These are phyloP conservation scores for Fusarium buharicum DNA, from an alignment of 2,329 filamentous ascomycete genomes.

Conservation along the genomic window DNA sequence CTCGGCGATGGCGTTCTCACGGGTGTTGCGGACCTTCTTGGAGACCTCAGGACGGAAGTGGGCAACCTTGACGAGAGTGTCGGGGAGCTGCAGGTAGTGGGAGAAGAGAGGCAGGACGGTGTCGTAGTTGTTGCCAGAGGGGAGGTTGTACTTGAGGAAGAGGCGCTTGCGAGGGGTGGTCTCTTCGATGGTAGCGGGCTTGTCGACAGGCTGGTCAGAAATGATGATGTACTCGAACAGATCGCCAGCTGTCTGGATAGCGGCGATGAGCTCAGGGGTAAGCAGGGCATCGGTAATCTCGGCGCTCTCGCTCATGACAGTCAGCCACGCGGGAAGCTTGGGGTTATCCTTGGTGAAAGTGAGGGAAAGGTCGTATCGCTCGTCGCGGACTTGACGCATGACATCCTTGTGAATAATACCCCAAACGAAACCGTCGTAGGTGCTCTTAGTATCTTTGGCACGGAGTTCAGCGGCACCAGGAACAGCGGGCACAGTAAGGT, in stretches of 20 bases:
- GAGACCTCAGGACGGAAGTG: slow-evolving; percentile 92
- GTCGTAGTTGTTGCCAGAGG: slow-evolving; percentile 70
- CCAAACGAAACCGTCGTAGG: slow-evolving; percentile 92
- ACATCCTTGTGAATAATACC: slow-evolving; percentile 93
- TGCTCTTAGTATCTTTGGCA: slow-evolving; percentile 69
- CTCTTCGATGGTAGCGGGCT: slow-evolving; percentile 86
- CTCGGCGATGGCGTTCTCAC: slow-evolving; percentile 82
- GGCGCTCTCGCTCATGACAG: slow-evolving; percentile 95
- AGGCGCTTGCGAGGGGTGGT: slow-evolving; percentile 86
- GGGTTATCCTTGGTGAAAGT: slow-evolving; percentile 92
- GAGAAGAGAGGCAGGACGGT: slow-evolving; percentile 78
- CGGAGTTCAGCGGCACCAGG: slow-evolving; percentile 67
- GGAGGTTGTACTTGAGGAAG: slow-evolving; percentile 79
- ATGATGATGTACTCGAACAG: slow-evolving; percentile 86
- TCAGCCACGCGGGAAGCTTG: slow-evolving; percentile 90
- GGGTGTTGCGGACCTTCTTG: slow-evolving; percentile 82
- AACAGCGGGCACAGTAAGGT: slow-evolving; percentile 74
- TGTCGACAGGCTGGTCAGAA: slow-evolving; percentile 88
- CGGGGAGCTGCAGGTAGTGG: slow-evolving; percentile 85
- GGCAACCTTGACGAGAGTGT: slow-evolving; percentile 77
- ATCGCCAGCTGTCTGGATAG: slow-evolving; percentile 81
- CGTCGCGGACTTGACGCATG: slow-evolving; percentile 90
- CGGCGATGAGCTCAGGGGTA: slow-evolving; percentile 86
- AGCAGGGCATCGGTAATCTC: slow-evolving; percentile 91
- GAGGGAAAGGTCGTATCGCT: slow-evolving; percentile 93